phyloP scores from a whole-genome alignment of 441 rosid genomes.

The Erodium texanum region DNA sequence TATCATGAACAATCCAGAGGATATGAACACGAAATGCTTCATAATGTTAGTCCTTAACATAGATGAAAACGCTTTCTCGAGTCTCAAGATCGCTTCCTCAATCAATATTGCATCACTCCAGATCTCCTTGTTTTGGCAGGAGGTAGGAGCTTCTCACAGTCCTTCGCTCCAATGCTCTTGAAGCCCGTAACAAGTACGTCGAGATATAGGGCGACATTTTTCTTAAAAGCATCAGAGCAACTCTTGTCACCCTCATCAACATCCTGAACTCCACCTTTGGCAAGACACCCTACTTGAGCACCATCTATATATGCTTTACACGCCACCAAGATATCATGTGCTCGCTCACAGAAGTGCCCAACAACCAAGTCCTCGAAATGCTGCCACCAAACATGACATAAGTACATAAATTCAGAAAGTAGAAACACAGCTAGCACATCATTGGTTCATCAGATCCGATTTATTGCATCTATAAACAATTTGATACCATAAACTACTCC shows the following conservation, averaged over 20 bases:
- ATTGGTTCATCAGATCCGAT: no score
- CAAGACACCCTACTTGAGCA: conserved; percentile 54
- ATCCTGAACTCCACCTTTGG: conserved; percentile 47
- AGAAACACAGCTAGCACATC: no score
- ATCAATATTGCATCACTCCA: not conserved
- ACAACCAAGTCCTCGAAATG: conserved; percentile 62
- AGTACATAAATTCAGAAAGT: no score
- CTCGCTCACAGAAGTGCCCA: conserved; percentile 64
- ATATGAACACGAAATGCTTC: not conserved
- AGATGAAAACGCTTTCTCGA: no score
- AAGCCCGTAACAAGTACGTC: conserved; percentile 44
- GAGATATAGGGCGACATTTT: conserved; percentile 30
- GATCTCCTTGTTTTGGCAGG: conserved; percentile 2
- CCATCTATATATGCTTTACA: conserved; percentile 69
- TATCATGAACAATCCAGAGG: not conserved
- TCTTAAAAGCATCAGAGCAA: conserved; percentile 43
- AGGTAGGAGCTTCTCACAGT: conserved; percentile 32
- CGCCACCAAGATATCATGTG: conserved; percentile 55
- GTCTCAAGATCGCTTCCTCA: not conserved
- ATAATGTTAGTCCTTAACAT: no score
- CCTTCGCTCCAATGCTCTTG: conserved; percentile 41
- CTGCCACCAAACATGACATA: conserved; percentile 31
- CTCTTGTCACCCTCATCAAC: conserved; percentile 37
- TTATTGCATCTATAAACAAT: no score
- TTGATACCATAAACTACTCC: no score